Base-by-base conservation (phyloP, 139 green algal genomes). In the Parachlorella kessleri region DNA sequence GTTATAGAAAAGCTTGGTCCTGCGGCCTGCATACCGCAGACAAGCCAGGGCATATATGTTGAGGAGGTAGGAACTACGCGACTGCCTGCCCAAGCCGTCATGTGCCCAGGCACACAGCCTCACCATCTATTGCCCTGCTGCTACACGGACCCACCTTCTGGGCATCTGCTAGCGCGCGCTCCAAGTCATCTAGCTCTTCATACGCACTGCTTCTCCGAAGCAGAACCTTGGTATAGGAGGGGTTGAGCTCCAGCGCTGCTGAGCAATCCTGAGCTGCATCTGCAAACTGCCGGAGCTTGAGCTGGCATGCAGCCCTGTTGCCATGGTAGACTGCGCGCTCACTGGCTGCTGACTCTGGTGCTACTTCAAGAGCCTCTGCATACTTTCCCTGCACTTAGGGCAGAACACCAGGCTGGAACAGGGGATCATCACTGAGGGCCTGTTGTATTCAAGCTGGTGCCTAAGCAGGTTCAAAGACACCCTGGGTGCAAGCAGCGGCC, bases 131-230 rank as follows among this genome's bases (percentile, higher is more conserved):
- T 6, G 65, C 2, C 41, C 64, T 41, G 23, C n/a, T 5, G 48
- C 48, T 28, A 14, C 48, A 59, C 21, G 14, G 48, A 10, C 76
- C 35, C 68, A 90, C 90, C 82, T 88, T 85, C 36, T 92, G 75
- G 7, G 83, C 77, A 79, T 98, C 95, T 42, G 75, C 59, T 28
- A 98, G 81, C 1, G 96, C 94, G 30, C 88, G 83, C 48, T 98
- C 92, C 36, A 93, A 59, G 23, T 98, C 90, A 8, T 97, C 92
- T 63, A 98, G 80, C 70, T 86, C 72, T 73, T 98, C 91, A 55
- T 93, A 90, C 0, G 95, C 94, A 10, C 83, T 79, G 7, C 70
- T 74, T 1, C 96, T 85, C 28, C 96, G 88, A 77, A 94, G 82
- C 41, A 94, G 73, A 28, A 91, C 96, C 79, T 98, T 98, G 1